Evolutionary conservation across 129 eudicot genomes (phyloP), one percentile per base, ranked within the genome.

Genomic region (Flaveria bidentis): DNA sequence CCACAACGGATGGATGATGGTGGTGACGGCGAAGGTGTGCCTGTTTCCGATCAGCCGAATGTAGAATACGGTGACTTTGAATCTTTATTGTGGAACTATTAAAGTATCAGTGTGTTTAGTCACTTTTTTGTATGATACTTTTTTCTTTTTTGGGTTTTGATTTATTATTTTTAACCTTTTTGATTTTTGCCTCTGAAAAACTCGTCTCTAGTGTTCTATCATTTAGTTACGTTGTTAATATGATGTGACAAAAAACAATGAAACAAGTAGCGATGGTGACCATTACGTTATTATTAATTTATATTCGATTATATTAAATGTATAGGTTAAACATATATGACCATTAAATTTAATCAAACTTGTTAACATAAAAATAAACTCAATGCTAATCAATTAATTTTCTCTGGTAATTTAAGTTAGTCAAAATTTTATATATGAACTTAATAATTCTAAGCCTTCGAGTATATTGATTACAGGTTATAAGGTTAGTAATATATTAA

Each of bases 41-140:
- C 41, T 75, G 14, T 71, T 79, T 71, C 84, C 16, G 72, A 75
- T 55, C 80, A 76, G 58, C 66, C 66, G 57, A 76, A 30, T 82
- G 82, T 20, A n/a, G 55, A 50, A 50, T 82, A 80, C 5, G 52
- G 57, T 83, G 69, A 79, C n/a, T 80, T 87, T 76, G 86, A 88
- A 45, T 82, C 88, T 8, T 75, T 82, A 77, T 66, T 86, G 41
- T 88, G 97, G 95, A 69, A 88, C 70, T 83, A 81, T 57, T 71
- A 79, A 80, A 36, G 41, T 36, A 36, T 36, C 5, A 36, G 41
- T 36, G 41, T 36, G 41, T 36, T 36, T 36, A 3, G 41, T 36
- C 7, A 36, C 41, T 67, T 4, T 60, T 62, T 10, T 16, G 12
- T 14, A 44, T 30, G 41, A 36, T 15, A 1, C 17, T 23, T 72